phyloP scores from a whole-genome alignment of 345 rosid species.

The Citrus trifoliata region DNA sequence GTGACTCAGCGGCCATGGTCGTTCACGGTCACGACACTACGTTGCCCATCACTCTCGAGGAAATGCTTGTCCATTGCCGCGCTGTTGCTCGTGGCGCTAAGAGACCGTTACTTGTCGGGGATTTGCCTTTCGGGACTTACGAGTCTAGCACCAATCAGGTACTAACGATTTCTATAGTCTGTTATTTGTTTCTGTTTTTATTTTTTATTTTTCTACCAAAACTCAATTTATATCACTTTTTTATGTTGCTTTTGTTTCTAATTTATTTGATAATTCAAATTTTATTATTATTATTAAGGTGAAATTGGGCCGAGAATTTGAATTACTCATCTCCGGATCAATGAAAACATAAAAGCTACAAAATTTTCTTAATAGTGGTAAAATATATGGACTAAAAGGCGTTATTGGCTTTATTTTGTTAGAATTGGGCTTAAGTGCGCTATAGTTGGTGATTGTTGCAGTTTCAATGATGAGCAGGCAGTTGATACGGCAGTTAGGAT shows the following conservation, averaged over 20 bases:
- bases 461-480: slow-evolving; percentile 56
- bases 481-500: slow-evolving; percentile 81
- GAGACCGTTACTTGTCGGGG: slow-evolving; percentile 81
- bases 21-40: slow-evolving; percentile 96
- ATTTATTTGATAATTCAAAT: no score
- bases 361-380: neutral
- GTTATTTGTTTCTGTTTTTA: neutral
- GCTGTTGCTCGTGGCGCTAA: slow-evolving; percentile 86
- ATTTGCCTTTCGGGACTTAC: slow-evolving; percentile 85
- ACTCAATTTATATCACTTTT: no score
- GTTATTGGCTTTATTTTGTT: neutral
- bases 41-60: slow-evolving; percentile 83
- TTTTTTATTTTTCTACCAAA: no score
- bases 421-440: slow-evolving; percentile 6
- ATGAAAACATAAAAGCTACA: neutral
- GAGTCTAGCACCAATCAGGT: slow-evolving; percentile 76
- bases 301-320: neutral
- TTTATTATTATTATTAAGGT: neutral
- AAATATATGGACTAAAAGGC: neutral
- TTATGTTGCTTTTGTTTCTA: neutral
- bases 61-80: slow-evolving; percentile 93
- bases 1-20: slow-evolving; percentile 95
- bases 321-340: neutral
- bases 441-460: slow-evolving; percentile 22
- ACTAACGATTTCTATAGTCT: neutral